Evolutionary conservation across 768 basidiomycete species (phyloP), one percentile per base, ranked within the genome.

Genomic region (Boletus vinaceobasis): DNA sequence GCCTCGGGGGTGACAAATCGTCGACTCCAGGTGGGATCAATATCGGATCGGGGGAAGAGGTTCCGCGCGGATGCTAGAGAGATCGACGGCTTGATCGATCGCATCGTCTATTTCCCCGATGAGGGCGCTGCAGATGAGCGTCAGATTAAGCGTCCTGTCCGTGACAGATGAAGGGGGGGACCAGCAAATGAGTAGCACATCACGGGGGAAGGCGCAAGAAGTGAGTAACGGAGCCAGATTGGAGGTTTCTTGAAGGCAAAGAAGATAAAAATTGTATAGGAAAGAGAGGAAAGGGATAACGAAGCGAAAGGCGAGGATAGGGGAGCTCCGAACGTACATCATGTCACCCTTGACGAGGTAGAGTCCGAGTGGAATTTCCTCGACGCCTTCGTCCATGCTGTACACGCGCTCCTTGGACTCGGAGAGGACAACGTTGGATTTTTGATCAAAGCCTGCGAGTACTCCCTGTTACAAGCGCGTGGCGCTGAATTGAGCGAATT

Each of bases 321-420:
- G 21, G 21, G 17, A 17, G 7, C 13, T 4, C 13, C 27, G 7
- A 40, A 84, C 93, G 71, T 65, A 98, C 97, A 96, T 94, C 81
- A 94, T 94, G 69, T 99, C 97, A 3, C 97, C 97, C 65, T 98
- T 94, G 68, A 99, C 93, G 65, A 99, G 86, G 73, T 99, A 98
- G 43, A 98, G 78, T 0, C 97, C 97, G 26, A 98, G 78, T 0
- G 93, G 90, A 10, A 94, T 85, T 77, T 98, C 94, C 73, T 98
- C 92, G 27, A 97, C 93, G 38, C 90, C 89, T 64, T 91, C 90
- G 15, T 99, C 97, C 50, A 82, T 73, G 66, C 88, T 90, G 71
- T 90, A 98, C 33, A 98, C 86, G 62, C 96, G 86, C 70, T 99
- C 97, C 67, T 88, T 92, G 53, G 87, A 90, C 68, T 95, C 91